Evolutionary conservation across 495 filamentous ascomycete species (phyloP).

Genomic region (Aspergillus ostianus): DNA sequence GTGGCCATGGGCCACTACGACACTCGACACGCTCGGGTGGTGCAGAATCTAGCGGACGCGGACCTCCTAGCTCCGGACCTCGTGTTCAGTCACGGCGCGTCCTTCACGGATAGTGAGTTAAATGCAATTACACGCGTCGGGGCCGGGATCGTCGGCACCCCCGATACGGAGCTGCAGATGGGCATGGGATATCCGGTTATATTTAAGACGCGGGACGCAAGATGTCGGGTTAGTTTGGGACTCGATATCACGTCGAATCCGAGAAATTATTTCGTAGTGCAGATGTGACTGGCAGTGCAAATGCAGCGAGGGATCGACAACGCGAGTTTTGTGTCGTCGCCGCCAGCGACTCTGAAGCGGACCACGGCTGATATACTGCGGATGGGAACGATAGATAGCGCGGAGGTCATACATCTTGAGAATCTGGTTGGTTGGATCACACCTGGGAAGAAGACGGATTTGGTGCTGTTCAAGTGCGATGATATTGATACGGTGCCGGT

Average conservation of each 20-base stretch:
- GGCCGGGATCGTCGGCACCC: conserved; percentile 5
- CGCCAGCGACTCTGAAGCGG: background rate
- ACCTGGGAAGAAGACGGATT: conserved; percentile 7
- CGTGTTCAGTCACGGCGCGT: conserved; percentile 10
- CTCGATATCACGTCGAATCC: conserved; percentile 14
- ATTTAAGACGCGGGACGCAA: conserved; percentile 3
- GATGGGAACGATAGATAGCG: conserved; percentile 6
- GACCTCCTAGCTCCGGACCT: conserved; percentile 4
- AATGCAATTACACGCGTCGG: background rate
- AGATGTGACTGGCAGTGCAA: conserved; percentile 11
- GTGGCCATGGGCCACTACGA: background rate
- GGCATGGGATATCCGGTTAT: conserved; percentile 11
- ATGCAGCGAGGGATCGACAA: conserved; percentile 5
- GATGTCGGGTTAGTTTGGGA: conserved; percentile 8
- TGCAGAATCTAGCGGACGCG: conserved; percentile 1
- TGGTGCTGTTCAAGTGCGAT: conserved; percentile 12
- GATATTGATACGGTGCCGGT: conserved; percentile 14
- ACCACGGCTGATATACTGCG: conserved; percentile 8
- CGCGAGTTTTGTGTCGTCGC: background rate
- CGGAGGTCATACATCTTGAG: conserved; percentile 13
- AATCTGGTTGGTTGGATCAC: conserved; percentile 5
- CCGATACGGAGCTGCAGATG: conserved; percentile 12
- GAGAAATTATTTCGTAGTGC: conserved; percentile 10
- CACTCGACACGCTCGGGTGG: background rate
- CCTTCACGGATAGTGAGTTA: conserved; percentile 1